Evolutionary conservation across 1,284 basidiomycete genomes (phyloP).

Genomic region (Cryptococcus sp.): DNA sequence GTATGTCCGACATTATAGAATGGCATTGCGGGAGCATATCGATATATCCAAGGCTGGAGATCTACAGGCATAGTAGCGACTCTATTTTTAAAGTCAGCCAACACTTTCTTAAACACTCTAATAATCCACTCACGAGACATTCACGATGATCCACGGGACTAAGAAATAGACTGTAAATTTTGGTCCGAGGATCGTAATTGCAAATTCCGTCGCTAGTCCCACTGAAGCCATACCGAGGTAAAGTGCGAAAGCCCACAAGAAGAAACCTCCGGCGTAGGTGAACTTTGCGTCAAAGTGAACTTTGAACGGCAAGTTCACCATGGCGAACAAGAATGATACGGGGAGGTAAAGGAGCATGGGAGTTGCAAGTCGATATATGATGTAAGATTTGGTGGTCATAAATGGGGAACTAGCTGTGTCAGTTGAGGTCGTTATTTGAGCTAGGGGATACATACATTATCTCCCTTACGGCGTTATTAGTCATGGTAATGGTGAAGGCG

Average conservation of each 20-base stretch:
- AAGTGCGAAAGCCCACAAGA: conserved; percentile 70
- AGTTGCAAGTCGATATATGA: conserved; percentile 56
- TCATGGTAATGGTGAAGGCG: conserved; percentile 47
- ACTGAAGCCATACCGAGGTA: conserved; percentile 50
- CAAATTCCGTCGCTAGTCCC: conserved; percentile 58
- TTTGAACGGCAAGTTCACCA: conserved; percentile 63
- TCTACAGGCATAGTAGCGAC: conserved; percentile 60
- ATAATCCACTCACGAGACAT: conserved; percentile 54
- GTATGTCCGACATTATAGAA: conserved; percentile 64
- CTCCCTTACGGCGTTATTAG: conserved; percentile 48
- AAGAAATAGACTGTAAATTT: conserved; percentile 44
- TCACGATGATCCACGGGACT: conserved; percentile 57
- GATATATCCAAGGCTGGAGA: conserved; percentile 62
- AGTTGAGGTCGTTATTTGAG: not conserved
- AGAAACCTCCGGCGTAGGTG: conserved; percentile 56
- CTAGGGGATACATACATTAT: conserved; percentile 29
- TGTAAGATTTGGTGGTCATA: conserved; percentile 55
- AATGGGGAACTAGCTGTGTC: conserved; percentile 37
- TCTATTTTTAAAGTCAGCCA: conserved; percentile 1
- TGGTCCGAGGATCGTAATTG: conserved; percentile 42
- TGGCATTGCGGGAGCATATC: conserved; percentile 56
- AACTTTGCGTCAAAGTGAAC: conserved; percentile 47
- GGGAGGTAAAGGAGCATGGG: conserved; percentile 58
- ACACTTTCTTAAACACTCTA: not conserved
- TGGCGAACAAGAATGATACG: conserved; percentile 61